Evolutionary conservation across 768 basidiomycete species (phyloP).

Genomic region (Xanthoconium purpureum): DNA sequence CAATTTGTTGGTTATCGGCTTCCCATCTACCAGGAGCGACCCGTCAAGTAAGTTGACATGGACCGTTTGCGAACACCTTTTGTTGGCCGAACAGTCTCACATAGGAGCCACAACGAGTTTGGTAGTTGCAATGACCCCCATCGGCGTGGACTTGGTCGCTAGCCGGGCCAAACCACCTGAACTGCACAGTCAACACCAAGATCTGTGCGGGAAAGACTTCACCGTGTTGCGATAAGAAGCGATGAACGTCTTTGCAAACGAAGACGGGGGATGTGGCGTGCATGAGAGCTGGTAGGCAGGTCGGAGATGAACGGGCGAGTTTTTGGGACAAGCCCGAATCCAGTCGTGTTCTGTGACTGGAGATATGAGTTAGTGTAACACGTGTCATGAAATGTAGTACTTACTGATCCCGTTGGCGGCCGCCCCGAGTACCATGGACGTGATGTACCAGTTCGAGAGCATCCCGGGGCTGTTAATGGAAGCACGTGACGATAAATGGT

Average conservation of each 20-base stretch:
- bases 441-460: conserved; percentile 26
- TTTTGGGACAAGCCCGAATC: conserved; percentile 19
- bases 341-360: conserved; percentile 24
- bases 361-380: conserved; percentile 30
- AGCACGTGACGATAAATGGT: conserved; percentile 28
- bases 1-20: too few relatives aligned
- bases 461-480: conserved; percentile 30
- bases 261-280: background rate
- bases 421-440: conserved; percentile 23
- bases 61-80: too few relatives aligned
- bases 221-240: conserved; percentile 34
- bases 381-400: background rate
- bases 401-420: conserved; percentile 28
- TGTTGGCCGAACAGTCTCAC: too few relatives aligned
- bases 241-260: conserved; percentile 31
- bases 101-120: too few relatives aligned
- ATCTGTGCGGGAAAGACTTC: conserved; percentile 38
- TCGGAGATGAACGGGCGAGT: conserved; percentile 25
- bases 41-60: too few relatives aligned
- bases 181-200: too few relatives aligned
- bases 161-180: too few relatives aligned
- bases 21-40: too few relatives aligned
- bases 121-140: too few relatives aligned
- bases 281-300: conserved; percentile 26
- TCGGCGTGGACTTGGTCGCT: conserved; percentile 37